Conservation (phyloP, 306 rosid species). For the Rubus idaeus region DNA sequence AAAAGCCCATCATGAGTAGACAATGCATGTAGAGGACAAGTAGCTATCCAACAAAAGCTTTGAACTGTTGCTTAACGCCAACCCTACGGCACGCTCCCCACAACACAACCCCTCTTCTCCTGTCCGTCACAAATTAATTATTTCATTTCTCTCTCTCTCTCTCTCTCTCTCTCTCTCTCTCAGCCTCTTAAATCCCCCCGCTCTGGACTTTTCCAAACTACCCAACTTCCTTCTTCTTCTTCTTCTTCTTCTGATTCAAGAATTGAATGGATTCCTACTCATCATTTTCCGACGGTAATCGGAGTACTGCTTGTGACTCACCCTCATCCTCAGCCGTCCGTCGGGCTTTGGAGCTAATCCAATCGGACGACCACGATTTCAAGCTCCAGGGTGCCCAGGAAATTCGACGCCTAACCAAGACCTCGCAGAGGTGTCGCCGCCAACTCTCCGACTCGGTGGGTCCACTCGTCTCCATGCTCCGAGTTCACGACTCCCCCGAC, state of each 20-base stretch:
- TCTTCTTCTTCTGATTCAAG: slow-evolving; percentile 13
- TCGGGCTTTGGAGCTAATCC: slow-evolving; percentile 61
- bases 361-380: slow-evolving; percentile 52
- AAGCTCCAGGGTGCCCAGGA: slow-evolving; percentile 73
- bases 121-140: slow-evolving; percentile 17
- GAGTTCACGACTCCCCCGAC: slow-evolving; percentile 61
- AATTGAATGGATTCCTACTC: slow-evolving; percentile 34
- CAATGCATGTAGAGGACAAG: not conserved
- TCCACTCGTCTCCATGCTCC: slow-evolving; percentile 33
- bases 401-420: slow-evolving; percentile 84
- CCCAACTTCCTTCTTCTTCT: not conserved
- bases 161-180: slow-evolving; percentile 5
- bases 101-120: not conserved
- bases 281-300: slow-evolving; percentile 25
- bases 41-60: not conserved
- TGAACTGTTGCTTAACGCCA: slow-evolving; percentile 56
- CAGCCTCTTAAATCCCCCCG: not conserved
- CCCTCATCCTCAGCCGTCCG: slow-evolving; percentile 48
- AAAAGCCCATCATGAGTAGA: not conserved
- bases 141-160: not conserved
- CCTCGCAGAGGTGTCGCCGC: slow-evolving; percentile 87
- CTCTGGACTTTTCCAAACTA: too few relatives aligned
- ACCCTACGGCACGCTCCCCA: not conserved
- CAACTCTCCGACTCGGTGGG: slow-evolving; percentile 50
- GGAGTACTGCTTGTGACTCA: slow-evolving; percentile 1